Conservation (phyloP, 495 filamentous ascomycete species). For the Usnea hakonensis region DNA sequence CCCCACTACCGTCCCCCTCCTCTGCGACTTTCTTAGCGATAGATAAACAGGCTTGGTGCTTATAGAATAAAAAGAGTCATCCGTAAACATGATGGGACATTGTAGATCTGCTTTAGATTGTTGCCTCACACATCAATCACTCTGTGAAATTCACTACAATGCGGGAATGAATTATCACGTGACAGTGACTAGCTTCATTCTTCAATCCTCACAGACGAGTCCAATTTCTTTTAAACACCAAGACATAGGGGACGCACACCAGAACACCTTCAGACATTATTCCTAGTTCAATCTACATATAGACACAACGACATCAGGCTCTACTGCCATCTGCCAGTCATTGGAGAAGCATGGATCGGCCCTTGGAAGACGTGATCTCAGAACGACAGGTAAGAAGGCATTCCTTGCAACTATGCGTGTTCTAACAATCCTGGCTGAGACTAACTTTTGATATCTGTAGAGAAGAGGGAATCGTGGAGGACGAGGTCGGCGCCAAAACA, state of each 20-base stretch:
- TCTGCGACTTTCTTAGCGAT: background rate
- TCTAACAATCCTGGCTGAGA: background rate
- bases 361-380: slow-evolving; percentile 76
- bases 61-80: background rate
- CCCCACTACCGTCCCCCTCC: background rate
- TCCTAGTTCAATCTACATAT: background rate
- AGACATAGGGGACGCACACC: background rate
- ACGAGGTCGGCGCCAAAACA: slow-evolving; percentile 46
- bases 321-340: no score
- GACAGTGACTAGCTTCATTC: background rate
- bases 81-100: background rate
- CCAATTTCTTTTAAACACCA: background rate
- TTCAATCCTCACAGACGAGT: background rate
- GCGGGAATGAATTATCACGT: background rate
- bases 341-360: slow-evolving; percentile 58
- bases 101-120: background rate
- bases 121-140: background rate
- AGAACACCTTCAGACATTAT: background rate
- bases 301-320: background rate
- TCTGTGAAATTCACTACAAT: background rate
- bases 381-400: slow-evolving; percentile 58
- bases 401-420: background rate
- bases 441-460: slow-evolving; percentile 10
- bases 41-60: background rate
- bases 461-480: slow-evolving; percentile 38